A percentile compares a stretch with the other conserved stretches of the same genome.
Evolutionary conservation across 768 basidiomycete species (phyloP).

Genomic region (Naganishia kalamii): DNA sequence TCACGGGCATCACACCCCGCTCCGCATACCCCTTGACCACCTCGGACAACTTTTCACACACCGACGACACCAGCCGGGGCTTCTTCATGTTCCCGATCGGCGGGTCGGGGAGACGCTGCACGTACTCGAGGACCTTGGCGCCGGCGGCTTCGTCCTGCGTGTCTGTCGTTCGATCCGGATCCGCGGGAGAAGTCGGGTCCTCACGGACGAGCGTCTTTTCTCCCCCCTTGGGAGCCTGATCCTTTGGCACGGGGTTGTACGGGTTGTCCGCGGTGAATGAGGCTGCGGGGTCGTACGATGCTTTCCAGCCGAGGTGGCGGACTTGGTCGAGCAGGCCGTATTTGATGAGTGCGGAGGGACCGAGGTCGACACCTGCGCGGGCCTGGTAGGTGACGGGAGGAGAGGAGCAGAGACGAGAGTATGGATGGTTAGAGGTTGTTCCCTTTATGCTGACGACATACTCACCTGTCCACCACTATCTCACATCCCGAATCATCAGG

Average conservation of each 20-base stretch:
- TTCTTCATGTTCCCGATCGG: conserved; percentile 86
- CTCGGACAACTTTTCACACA: conserved; percentile 69
- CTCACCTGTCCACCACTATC: conserved; percentile 19
- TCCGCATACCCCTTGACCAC: conserved; percentile 68
- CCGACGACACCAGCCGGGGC: conserved; percentile 75
- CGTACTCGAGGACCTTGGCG: neutral
- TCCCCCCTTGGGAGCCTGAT: neutral
- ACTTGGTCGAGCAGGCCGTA: conserved; percentile 77
- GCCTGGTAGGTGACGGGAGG: conserved; percentile 24
- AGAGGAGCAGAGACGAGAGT: neutral
- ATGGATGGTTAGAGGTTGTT: neutral
- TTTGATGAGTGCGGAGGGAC: conserved; percentile 76
- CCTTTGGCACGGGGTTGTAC: conserved; percentile 34
- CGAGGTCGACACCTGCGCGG: conserved; percentile 39
- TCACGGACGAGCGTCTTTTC: neutral
- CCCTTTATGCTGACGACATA: neutral
- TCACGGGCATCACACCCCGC: conserved; percentile 76
- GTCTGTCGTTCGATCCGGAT: neutral
- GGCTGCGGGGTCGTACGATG: conserved; percentile 82
- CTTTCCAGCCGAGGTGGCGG: conserved; percentile 73
- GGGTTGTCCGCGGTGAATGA: conserved; percentile 59
- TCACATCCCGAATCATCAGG: neutral
- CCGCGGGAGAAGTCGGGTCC: conserved; percentile 46
- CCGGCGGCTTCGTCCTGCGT: neutral
- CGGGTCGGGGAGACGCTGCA: conserved; percentile 53